Base-by-base conservation (phyloP, 1,139 yeast genomes). In the Sugiyamaella sp. region DNA sequence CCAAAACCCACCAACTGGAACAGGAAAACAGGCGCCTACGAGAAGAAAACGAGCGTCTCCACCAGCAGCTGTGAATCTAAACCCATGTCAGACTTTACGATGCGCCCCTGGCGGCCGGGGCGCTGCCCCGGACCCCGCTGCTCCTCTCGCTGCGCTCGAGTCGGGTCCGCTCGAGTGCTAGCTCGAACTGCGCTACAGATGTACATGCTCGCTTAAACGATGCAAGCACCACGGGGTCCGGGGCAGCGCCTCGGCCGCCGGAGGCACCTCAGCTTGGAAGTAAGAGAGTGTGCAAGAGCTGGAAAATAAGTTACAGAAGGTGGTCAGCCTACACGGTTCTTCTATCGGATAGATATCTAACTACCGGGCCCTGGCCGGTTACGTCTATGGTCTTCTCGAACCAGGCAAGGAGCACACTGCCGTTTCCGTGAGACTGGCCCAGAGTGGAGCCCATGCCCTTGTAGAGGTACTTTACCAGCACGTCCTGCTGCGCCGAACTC, bases 331-430 rank as follows among this genome's bases (percentile, higher is more conserved):
- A 86, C 42, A 89, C 88, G 14, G 89, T 82, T 68, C 95, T 80
- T 74, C 96, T 81, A 71, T 91, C 98, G 47, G 90, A 81, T 73
- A 90, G 78, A 71, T 82, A 89, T 64, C 97, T 83, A 49, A 88
- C 87, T 63, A 93, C 86, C 41, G 96, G 88, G 9, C 96, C 97
- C 68, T 87, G 84, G 16, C 98, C 98, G 12, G 91, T 82, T 42
- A 81, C 73, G 59, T 86, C 95, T 39, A 89, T 85, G 22, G 95
- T 81, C 72, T 89, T 90, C 64, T 93, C 98, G 68, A 86, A 89
- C 99, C 99, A 95, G 38, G 84, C 80, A 66, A 95, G 80, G 64
- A 95, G 72, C 52, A 85, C 77, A 46, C 96, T 96, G 19, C 97
- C 96, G 63, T 86, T 90, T 63, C 87, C 88, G 61, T 90, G 89